Evolutionary conservation across 1,139 yeast genomes (phyloP), one percentile per base, ranked within the genome.

Genomic region (Protomyces pachydermus): DNA sequence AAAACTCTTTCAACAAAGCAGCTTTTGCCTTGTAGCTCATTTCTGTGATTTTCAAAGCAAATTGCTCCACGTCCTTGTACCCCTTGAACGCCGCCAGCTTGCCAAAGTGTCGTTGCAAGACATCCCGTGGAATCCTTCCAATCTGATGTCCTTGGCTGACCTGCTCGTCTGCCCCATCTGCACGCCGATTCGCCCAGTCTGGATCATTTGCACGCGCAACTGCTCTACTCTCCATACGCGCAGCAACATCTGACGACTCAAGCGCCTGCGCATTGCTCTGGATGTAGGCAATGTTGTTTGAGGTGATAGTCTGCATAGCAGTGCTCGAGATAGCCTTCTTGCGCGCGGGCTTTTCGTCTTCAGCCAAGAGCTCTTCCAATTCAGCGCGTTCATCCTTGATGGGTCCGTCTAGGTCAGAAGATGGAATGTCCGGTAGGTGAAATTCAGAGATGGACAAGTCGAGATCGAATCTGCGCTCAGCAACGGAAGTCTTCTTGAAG

Each of bases 401-500:
- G 28, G 51, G 42, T n/a, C 38, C 54, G 6, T 38, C 35, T 10
- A 54, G 37, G 3, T 45, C 61, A 16, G 18, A 25, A 28, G 32
- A 6, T 28, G 32, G 8, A 28, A 57, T 37, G 25, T 57, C 56
- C 6, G 50, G 25, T 39, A 14, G 20, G 10, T 54, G 55, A 50
- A 51, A 50, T 3, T 54, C 48, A 28, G 32, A 28, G 32, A 28
- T 28, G 32, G 32, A 28, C 25, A 58, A 37, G 45, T 58, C 35
- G 14, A 42, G 20, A 48, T 34, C 58, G 35, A 60, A 54, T 2
- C 46, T 25, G 25, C 39, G 18, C 48, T 60, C 64, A 18, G 64
- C 58, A 39, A 52, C 50, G 3, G 54, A 51, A 9, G 69, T 67
- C 32, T 52, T 56, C 35, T 67, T 60, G 35, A 67, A 48, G 42